phyloP scores from a whole-genome alignment of 2,329 filamentous ascomycete species.

The Claviceps monticola region DNA sequence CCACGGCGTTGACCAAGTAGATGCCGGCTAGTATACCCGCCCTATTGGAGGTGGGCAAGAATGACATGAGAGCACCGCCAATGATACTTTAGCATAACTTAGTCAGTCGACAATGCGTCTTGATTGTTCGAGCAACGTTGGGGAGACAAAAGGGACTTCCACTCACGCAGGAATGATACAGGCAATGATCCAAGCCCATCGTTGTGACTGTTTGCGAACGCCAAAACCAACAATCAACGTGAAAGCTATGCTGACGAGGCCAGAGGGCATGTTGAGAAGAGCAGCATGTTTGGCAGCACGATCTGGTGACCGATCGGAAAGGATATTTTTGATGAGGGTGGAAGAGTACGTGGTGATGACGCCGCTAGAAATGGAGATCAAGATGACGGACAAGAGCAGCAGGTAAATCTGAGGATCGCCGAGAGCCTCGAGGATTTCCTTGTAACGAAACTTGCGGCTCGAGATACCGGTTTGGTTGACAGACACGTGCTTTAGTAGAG shows the following conservation, averaged over 20 bases:
- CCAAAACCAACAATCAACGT: constrained; percentile 34
- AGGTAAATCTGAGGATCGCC: constrained; percentile 38
- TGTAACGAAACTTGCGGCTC: constrained; percentile 37
- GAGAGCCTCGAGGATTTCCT: constrained; percentile 38
- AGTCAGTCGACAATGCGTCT: not conserved
- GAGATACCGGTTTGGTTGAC: constrained; percentile 45
- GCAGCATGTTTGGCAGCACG: constrained; percentile 26
- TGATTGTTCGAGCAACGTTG: too few species aligned
- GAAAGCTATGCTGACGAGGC: constrained; percentile 37
- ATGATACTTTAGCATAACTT: constrained; percentile 20
- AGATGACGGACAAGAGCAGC: constrained; percentile 31
- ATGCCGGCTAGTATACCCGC: constrained; percentile 33
- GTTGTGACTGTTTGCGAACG: constrained; percentile 31
- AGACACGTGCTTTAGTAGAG: constrained; percentile 37
- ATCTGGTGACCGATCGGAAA: constrained; percentile 19
- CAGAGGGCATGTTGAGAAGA: constrained; percentile 41
- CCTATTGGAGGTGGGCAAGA: constrained; percentile 30
- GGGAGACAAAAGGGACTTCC: not conserved
- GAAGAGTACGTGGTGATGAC: constrained; percentile 41
- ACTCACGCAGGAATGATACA: constrained; percentile 34
- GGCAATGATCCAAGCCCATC: constrained; percentile 35
- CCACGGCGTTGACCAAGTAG: constrained; percentile 36
- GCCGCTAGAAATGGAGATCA: constrained; percentile 37
- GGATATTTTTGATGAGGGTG: constrained; percentile 35
- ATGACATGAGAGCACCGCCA: constrained; percentile 39